Percentiles rank a stretch among this genome's conserved stretches.
These are phyloP conservation scores for Monascus ruber DNA, from an alignment of 2,329 filamentous ascomycete genomes.

Conservation along the genomic window DNA sequence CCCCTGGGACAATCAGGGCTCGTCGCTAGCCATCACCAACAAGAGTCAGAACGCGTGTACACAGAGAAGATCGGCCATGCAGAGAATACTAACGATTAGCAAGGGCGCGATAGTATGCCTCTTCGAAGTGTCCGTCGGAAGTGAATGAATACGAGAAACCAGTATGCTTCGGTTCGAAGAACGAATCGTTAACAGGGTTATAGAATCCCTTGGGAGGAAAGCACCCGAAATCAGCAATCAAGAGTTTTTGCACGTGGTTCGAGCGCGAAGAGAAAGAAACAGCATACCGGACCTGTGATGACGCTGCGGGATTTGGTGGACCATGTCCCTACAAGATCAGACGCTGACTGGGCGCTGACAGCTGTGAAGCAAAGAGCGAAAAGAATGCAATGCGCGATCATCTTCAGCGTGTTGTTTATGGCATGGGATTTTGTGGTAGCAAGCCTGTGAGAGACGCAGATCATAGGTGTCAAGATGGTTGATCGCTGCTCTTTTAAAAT, in stretches of 20 bases:
- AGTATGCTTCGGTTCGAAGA: constrained; percentile 54
- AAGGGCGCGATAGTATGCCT: constrained; percentile 58
- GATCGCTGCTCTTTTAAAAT: too few relatives aligned
- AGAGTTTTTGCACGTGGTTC: too few relatives aligned
- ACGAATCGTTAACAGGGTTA: constrained; percentile 52
- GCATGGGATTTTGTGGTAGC: too few relatives aligned
- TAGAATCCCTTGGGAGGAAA: constrained; percentile 49
- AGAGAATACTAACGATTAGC: constrained; percentile 49
- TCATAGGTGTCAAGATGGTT: too few relatives aligned
- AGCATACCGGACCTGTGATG: constrained; percentile 56
- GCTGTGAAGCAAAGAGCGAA: constrained; percentile 26
- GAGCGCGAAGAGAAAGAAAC: constrained; percentile 1
- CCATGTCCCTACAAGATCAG: constrained; percentile 58
- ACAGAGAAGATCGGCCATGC: background rate
- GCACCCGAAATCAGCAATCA: too few relatives aligned
- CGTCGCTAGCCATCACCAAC: constrained; percentile 33
- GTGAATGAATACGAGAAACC: constrained; percentile 68
- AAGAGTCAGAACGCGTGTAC: constrained; percentile 5
- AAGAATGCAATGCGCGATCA: constrained; percentile 3
- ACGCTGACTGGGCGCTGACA: constrained; percentile 30
- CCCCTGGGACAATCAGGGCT: constrained; percentile 51
- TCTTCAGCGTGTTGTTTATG: too few relatives aligned
- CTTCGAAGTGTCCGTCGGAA: constrained; percentile 54
- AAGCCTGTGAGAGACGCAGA: too few relatives aligned
- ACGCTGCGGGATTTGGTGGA: constrained; percentile 59